Evolutionary conservation across 148 eudicot genomes (phyloP).

Genomic region (Spergularia bocconei): DNA sequence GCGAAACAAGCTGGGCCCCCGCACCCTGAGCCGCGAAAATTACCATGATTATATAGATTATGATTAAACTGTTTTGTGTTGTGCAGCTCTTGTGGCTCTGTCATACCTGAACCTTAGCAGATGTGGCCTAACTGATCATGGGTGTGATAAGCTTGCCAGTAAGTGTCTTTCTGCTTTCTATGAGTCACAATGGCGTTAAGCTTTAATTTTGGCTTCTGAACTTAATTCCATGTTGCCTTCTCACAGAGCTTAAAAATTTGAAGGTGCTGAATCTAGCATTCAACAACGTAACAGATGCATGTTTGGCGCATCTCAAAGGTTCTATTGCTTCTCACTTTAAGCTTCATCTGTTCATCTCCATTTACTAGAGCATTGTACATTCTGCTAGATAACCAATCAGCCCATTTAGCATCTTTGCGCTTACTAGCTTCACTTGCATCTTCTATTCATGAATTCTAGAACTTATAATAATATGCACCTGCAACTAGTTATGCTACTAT

Average conservation of each 20-base stretch:
- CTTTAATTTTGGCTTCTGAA: background rate
- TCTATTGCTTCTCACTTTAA: conserved; percentile 5
- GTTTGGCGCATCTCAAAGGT: conserved; percentile 84
- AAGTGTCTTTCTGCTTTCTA: conserved; percentile 17
- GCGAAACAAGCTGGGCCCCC: too few relatives aligned
- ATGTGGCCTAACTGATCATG: conserved; percentile 70
- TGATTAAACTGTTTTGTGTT: conserved; percentile 2
- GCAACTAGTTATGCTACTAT: background rate
- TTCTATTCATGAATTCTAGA: background rate
- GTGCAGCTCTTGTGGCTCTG: conserved; percentile 74
- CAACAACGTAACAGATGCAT: conserved; percentile 74
- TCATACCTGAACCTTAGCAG: conserved; percentile 84
- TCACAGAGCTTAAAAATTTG: conserved; percentile 57
- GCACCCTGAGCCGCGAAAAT: too few relatives aligned
- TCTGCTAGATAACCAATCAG: background rate
- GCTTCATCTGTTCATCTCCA: background rate
- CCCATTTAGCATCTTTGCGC: background rate
- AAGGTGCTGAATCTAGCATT: conserved; percentile 89
- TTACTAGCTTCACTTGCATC: background rate
- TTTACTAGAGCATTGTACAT: background rate
- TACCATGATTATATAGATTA: background rate
- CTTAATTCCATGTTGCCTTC: background rate
- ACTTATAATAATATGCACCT: background rate
- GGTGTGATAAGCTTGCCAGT: conserved; percentile 83
- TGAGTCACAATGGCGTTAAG: background rate